Evolutionary conservation across 1,284 basidiomycete genomes (phyloP).

Genomic region (Papiliotrema laurentii): DNA sequence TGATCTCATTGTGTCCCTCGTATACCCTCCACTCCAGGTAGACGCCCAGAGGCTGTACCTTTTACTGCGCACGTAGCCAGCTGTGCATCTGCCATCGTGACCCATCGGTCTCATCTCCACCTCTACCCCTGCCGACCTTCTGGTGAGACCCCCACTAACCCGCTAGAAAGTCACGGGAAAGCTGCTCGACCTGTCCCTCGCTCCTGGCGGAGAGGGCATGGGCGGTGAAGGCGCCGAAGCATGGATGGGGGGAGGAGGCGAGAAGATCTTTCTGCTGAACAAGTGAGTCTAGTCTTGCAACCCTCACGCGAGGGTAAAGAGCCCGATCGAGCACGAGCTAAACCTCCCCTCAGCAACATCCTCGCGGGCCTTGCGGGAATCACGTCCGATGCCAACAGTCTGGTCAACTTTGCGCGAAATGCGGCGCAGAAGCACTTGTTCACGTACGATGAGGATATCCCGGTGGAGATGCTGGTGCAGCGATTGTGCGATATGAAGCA

Average conservation of each 20-base stretch:
- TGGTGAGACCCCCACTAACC: too few species aligned
- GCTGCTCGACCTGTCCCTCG: conserved; percentile 79
- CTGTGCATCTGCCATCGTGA: too few species aligned
- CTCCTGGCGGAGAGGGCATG: conserved; percentile 59
- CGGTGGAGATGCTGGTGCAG: conserved; percentile 92
- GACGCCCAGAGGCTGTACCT: too few species aligned
- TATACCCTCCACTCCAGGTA: too few species aligned
- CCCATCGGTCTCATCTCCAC: too few species aligned
- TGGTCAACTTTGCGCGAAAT: conserved; percentile 90
- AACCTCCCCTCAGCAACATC: conserved; percentile 68
- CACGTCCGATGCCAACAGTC: conserved; percentile 95
- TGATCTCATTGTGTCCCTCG: too few species aligned
- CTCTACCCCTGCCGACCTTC: too few species aligned
- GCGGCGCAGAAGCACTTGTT: conserved; percentile 85
- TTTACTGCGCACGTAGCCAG: too few species aligned
- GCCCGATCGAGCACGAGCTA: background rate
- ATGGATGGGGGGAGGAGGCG: conserved; percentile 75
- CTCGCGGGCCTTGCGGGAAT: conserved; percentile 92
- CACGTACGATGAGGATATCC: conserved; percentile 94
- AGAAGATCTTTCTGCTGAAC: conserved; percentile 96
- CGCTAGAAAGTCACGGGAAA: conserved; percentile 95
- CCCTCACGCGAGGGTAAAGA: background rate
- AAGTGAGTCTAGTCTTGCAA: conserved; percentile 47
- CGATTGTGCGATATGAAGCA: conserved; percentile 96
- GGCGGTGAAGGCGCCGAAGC: conserved; percentile 63